phyloP scores from a whole-genome alignment of 148 eudicot species.

The Oxyria digyna region DNA sequence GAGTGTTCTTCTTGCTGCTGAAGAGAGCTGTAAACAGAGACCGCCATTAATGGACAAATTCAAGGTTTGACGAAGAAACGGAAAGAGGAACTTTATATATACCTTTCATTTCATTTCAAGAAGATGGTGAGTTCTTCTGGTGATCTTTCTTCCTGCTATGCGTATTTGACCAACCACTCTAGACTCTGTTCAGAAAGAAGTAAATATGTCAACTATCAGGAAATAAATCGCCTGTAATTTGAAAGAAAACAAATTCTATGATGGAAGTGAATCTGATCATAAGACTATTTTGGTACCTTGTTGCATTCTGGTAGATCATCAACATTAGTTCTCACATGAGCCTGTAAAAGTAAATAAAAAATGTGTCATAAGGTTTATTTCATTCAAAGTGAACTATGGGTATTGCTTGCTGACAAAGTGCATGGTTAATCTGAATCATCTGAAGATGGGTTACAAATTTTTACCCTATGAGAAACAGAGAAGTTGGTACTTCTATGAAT shows the following conservation, averaged over 20 bases:
- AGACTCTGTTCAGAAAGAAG: conserved; percentile 3
- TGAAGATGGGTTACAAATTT: neutral
- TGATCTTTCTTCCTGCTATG: neutral
- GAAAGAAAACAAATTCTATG: too few species aligned
- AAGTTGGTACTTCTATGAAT: neutral
- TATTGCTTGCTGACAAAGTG: neutral
- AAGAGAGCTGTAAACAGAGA: too few species aligned
- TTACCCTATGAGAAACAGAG: neutral
- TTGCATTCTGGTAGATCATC: conserved; percentile 11
- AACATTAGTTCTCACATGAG: conserved; percentile 8
- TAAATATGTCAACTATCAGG: neutral
- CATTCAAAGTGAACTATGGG: neutral
- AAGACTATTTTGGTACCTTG: neutral
- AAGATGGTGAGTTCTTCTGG: too few species aligned
- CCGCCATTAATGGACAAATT: too few species aligned
- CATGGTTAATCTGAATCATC: neutral
- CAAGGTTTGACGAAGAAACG: too few species aligned
- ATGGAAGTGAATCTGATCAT: neutral
- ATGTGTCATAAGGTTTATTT: neutral
- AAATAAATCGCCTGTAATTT: neutral
- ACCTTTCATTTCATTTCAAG: too few species aligned
- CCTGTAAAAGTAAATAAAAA: neutral
- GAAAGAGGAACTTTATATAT: too few species aligned
- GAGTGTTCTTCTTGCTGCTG: too few species aligned
- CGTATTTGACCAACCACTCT: conserved; percentile 10